phyloP scores from a whole-genome alignment of 352 stramenopile genomes.

The Globisporangium acanthophoron region DNA sequence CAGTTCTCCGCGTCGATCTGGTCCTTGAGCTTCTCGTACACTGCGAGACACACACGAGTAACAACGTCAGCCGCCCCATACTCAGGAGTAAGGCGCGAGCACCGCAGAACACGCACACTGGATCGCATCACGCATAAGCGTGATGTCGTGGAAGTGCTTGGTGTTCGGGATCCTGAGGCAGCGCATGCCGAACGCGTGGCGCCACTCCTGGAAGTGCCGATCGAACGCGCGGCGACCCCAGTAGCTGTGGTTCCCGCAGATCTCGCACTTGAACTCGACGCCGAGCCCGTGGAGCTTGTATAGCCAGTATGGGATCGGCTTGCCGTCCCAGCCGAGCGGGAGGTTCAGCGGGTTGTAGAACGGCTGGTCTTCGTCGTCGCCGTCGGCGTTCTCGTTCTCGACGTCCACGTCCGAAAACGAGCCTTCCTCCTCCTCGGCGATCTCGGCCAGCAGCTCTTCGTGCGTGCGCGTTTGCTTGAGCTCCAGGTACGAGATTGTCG shows the following conservation, averaged over 20 bases:
- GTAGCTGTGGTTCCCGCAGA: conserved; percentile 99
- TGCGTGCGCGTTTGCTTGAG: conserved; percentile 87
- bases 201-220: conserved; percentile 97
- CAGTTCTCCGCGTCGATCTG: conserved; percentile 92
- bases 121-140: conserved; percentile 95
- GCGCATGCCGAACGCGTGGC: conserved; percentile 97
- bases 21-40: conserved; percentile 97
- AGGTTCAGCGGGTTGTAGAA: conserved; percentile 99
- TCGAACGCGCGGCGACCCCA: conserved; percentile 95
- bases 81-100: conserved; percentile 1
- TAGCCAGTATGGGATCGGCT: conserved; percentile 99
- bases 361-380: conserved; percentile 93
- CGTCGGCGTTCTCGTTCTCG: conserved; percentile 58
- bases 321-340: conserved; percentile 97
- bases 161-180: conserved; percentile 99
- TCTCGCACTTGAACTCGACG: conserved; percentile 98
- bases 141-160: conserved; percentile 99
- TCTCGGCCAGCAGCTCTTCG: conserved; percentile 82
- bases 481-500: conserved; percentile 80
- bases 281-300: conserved; percentile 99
- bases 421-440: conserved; percentile 83
- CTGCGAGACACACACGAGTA: conserved; percentile 27
- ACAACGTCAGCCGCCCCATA: background rate
- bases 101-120: conserved; percentile 36
- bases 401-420: conserved; percentile 77